Base-by-base conservation (phyloP, 352 stramenopile genomes). In the Phytophthora litchii region DNA sequence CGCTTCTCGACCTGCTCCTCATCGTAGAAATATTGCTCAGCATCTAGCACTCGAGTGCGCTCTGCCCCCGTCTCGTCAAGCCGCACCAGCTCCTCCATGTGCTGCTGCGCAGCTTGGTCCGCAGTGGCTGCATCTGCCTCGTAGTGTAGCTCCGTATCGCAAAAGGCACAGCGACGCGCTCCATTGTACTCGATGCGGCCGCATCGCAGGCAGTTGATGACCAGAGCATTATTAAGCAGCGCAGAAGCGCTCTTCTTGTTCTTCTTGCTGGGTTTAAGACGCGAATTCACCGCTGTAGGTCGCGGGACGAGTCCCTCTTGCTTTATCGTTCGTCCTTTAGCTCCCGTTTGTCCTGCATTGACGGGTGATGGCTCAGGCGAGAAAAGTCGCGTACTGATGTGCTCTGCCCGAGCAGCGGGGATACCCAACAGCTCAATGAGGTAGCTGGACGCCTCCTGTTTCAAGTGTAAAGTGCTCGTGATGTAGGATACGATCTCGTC, bases 181-280 rank as follows among this genome's bases (percentile, higher is more conserved):
- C 67, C 76, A 40, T 90, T 89, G 62, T 74, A 66, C 69, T 92
- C 83, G 55, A 92, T 86, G 32, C 66, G 61, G 5, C 83, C 83
- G 46, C 83, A 92, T 14, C 73, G 65, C 31, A 92, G 60, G 50
- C 83, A 92, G 60, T 92, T 92, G 55, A 88, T 88, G 40, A 90
- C 71, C 19, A 70, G 76, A 34, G 70, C 57, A 47, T 86, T 73
- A 52, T 88, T 74, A 44, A 86, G 54, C 45, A 86, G 49, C 25
- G 23, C 32, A 38, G 34, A 3, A 17, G 49, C 21, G 16, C 35
- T 36, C 37, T 85, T 83, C 65, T 81, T 87, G 38, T 35, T 47
- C 40, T 70, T 67, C 52, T 76, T 78, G 32, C 41, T 64, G 9
- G 54, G 60, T 37, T 85, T 84, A 8, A 88, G 46, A 11, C 78